Evolutionary conservation across 2,329 filamentous ascomycete species (phyloP), one percentile per base, ranked within the genome.

Genomic region (Talaromyces sp.): DNA sequence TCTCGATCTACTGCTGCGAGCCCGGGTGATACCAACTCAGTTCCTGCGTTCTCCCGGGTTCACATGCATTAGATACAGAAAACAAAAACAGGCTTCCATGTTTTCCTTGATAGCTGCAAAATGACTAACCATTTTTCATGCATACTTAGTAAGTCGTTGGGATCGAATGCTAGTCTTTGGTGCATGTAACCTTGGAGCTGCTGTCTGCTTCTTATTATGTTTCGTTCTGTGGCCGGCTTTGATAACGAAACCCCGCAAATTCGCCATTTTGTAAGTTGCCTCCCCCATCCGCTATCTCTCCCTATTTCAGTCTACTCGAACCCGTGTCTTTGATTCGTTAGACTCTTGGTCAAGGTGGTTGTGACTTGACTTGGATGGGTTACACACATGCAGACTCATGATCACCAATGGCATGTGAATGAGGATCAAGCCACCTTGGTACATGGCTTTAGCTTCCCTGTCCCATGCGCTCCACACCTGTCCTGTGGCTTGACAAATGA

Each of bases 91-190:
- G 54, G 62, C 49, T 60, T 45, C 49, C 41, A 27, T 31, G 37
- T 43, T 35, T 43, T 58, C 24, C 33, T 27, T 37, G 60, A 59
- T 47, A 37, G 35, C 35, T 22, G 54, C 39, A 47, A 63, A 19
- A 37, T 59, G 16, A 59, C 56, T 59, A 35, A 66, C 64, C 62
- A 62, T 63, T 65, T 66, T 31, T 66, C 67, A 67, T 67, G 68
- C 68, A 71, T 65, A 27, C 19, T 75, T 80, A 98, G 95, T 99
- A 83, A 97, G 92, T 82, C 88, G 94, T 81, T 98, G 94, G 95
- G 95, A 99, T 81, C 91, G 94, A 65, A 82, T 98, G 75, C 85
- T 99, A 77, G 87, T 98, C 73, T 99, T 99, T 80, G 89, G 87
- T 69, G 92, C 89, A 74, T 96, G 94, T 82, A 96, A 97, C 80